Base-by-base conservation (phyloP, 2,329 filamentous ascomycete species). In the Myriangium duriaei region DNA sequence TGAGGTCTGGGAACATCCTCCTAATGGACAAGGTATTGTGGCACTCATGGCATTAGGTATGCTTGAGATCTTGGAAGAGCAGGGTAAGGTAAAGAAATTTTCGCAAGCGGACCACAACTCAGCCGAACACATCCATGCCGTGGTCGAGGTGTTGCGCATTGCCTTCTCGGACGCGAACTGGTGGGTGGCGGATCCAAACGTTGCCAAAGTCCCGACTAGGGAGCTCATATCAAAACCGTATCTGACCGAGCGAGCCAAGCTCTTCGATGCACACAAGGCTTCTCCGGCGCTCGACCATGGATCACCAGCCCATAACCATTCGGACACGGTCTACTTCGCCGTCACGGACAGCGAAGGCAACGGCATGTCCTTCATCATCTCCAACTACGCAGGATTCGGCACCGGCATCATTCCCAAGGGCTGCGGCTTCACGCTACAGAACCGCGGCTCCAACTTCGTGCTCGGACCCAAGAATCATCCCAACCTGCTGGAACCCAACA, bases 301-400 rank as follows among this genome's bases (percentile, higher is more conserved):
- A 40, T 82, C 84, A 56, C 86, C 86, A 0, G 88, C 88, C 0
- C 75, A 92, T 43, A 79, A 78, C 45, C 81, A 81, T 60, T 82
- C 80, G 56, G 91, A 98, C 58, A 96, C 91, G 0, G 91, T 96
- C 17, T 96, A 96, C 65, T 93, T 96, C 54, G 77, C 80, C 40
- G 81, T 81, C 9, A 81, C 86, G 0, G 91, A 96, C 62, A 60
- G 67, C 1, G 65, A 76, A 19, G 91, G 91, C 38, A 96, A 96
- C 59, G 88, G 81, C 21, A 87, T 91, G 37, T 91, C 81, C 14
- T 95, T 96, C 63, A 96, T 96, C 65, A 96, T 94, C 69, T 87
- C 80, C 60, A 92, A 88, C 67, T 96, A 87, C 61, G 78, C 72
- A 39, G 85, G 84, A 0, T 88, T 96, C 58, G 91, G 91, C 37